These are phyloP conservation scores for Fusarium pseudocircinatum DNA, from an alignment of 2,329 filamentous ascomycete species.

Conservation along the genomic window DNA sequence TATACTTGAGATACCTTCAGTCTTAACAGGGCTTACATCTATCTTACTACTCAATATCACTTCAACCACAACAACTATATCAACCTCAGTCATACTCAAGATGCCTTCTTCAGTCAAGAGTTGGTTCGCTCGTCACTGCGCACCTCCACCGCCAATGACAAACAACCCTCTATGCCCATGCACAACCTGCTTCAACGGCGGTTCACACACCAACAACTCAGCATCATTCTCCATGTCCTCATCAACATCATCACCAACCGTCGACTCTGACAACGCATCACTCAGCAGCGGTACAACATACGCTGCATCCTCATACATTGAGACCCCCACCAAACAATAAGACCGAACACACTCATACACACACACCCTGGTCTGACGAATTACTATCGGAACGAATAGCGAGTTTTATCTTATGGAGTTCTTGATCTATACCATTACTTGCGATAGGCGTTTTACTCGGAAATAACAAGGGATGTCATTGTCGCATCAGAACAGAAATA, in stretches of 20 bases:
- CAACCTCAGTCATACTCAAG: slow-evolving; percentile 9
- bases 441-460: slow-evolving; percentile 35
- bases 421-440: slow-evolving; percentile 32
- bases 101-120: slow-evolving; percentile 48
- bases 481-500: not conserved
- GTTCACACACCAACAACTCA: slow-evolving; percentile 32
- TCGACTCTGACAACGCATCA: slow-evolving; percentile 39
- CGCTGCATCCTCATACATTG: slow-evolving; percentile 35
- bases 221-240: slow-evolving; percentile 23
- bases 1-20: not conserved
- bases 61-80: not conserved
- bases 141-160: slow-evolving; percentile 51
- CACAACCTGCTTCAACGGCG: slow-evolving; percentile 47
- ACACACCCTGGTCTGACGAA: not conserved
- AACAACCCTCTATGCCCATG: slow-evolving; percentile 50
- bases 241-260: not conserved
- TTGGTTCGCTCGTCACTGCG: slow-evolving; percentile 55
- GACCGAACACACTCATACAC: not conserved
- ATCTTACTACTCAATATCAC: not conserved
- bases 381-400: slow-evolving; percentile 15
- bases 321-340: slow-evolving; percentile 37
- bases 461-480: slow-evolving; percentile 12
- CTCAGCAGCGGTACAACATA: slow-evolving; percentile 36
- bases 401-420: slow-evolving; percentile 1
- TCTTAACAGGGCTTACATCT: not conserved